Evolutionary conservation across 2,329 filamentous ascomycete species (phyloP), one percentile per base, ranked within the genome.

Genomic region (Metarhizium sp.): DNA sequence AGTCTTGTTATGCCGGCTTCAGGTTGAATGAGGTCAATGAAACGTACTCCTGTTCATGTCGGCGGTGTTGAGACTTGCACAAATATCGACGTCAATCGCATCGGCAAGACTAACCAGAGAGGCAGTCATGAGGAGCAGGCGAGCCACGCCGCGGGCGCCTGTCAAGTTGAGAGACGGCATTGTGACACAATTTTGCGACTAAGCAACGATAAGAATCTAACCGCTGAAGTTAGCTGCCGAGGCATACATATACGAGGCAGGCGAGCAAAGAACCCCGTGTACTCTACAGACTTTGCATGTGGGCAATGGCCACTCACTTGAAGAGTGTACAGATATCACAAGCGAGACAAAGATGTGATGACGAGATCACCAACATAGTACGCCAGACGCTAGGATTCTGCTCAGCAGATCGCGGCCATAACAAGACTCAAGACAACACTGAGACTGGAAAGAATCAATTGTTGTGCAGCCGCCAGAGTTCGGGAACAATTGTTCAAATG

Each of bases 51-150:
- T 62, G 16, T 54, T 57, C 20, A 58, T 64, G 20, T 63, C 59
- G 30, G 62, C 71, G 4, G 72, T 74, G 51, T 74, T 74, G 60
- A 70, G 61, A 43, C 54, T 65, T 46, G 72, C 64, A 58, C 72
- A 74, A n/a, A 73, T 60, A 49, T 64, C 59, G 43, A 66, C 53
- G 53, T 65, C 61, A 6, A 71, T 20, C 10, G 67, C 65, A 10
- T 55, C 55, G 36, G 60, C 60, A n/a, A 65, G 13, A 8, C 61
- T 50, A 3, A 56, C 56, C 59, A 64, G 67, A 30, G 59, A 58
- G 30, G 64, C 59, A 42, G 62, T 53, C 50, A 67, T 49, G 14
- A 71, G 20, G 4, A 61, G 18, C 29, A 55, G 43, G 34, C 50
- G 52, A 42, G 46, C 52, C 47, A 55, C 25, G 45, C 47, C 42